These are phyloP conservation scores for Candida xyloterini DNA, from an alignment of 805 yeast species.

Conservation along the genomic window DNA sequence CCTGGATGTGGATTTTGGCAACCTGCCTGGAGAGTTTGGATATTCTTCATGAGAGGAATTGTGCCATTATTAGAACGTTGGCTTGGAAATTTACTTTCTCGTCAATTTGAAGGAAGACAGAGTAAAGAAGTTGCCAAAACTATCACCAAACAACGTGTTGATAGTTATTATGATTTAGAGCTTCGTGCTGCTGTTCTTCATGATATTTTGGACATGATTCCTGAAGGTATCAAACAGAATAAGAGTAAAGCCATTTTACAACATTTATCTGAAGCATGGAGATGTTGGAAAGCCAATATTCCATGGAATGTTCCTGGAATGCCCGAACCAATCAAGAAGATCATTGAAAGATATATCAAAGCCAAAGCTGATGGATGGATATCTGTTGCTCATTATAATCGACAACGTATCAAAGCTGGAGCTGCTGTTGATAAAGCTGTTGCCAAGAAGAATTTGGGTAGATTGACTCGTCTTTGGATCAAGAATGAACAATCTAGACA, in stretches of 20 bases:
- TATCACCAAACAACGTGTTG: constrained; percentile 92
- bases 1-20: constrained; percentile 99
- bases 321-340: constrained; percentile 84
- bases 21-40: constrained; percentile 98
- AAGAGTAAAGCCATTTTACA: constrained; percentile 86
- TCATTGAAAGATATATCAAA: constrained; percentile 84
- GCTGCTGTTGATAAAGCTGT: constrained; percentile 92
- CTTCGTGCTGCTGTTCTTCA: constrained; percentile 91
- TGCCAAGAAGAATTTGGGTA: constrained; percentile 88
- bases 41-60: constrained; percentile 84
- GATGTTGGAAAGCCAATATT: constrained; percentile 98
- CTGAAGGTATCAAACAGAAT: constrained; percentile 85
- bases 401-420: constrained; percentile 87
- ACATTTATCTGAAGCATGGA: constrained; percentile 97
- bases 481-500: constrained; percentile 91
- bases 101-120: constrained; percentile 95
- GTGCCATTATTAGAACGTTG: constrained; percentile 91
- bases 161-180: constrained; percentile 91
- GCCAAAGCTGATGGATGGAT: constrained; percentile 98
- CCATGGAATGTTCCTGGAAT: constrained; percentile 98
- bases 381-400: constrained; percentile 85
- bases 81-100: constrained; percentile 84
- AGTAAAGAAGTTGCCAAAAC: constrained; percentile 91
- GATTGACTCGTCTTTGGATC: constrained; percentile 89
- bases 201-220: constrained; percentile 95